Evolutionary conservation across 129 eudicot species (phyloP).

Genomic region (Artemisia annua): DNA sequence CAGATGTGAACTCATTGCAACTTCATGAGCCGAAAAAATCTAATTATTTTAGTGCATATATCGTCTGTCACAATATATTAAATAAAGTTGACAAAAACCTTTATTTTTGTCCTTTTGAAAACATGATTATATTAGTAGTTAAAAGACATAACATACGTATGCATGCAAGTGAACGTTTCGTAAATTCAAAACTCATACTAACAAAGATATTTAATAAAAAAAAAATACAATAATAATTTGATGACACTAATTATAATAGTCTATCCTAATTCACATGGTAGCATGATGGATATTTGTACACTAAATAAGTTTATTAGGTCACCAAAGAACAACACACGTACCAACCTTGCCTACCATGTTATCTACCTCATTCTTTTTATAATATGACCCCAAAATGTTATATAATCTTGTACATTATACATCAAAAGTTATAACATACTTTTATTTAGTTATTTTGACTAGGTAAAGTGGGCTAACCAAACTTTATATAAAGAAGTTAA

Average conservation of each 20-base stretch:
- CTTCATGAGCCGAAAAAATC: too few species aligned
- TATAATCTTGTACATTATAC: slow-evolving; percentile 17
- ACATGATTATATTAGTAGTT: too few species aligned
- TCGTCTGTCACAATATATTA: too few species aligned
- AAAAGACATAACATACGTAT: too few species aligned
- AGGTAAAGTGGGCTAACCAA: slow-evolving; percentile 23
- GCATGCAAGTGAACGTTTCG: too few species aligned
- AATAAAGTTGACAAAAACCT: too few species aligned
- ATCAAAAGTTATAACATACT: slow-evolving; percentile 11
- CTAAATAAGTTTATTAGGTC: slow-evolving; percentile 38
- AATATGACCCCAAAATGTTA: neutral
- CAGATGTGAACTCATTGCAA: neutral
- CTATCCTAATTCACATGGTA: slow-evolving; percentile 12
- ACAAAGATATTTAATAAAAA: neutral
- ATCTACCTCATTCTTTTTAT: slow-evolving; percentile 26
- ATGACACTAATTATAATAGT: neutral
- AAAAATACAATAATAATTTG: neutral
- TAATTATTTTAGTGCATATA: too few species aligned
- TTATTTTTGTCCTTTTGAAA: too few species aligned
- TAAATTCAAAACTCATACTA: too few species aligned
- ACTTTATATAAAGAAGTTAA: slow-evolving; percentile 24
- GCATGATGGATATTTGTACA: slow-evolving; percentile 20
- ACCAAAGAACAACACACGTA: slow-evolving; percentile 42
- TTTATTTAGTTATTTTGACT: neutral
- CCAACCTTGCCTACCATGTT: slow-evolving; percentile 46